Conservation (phyloP, 495 filamentous ascomycete species). For the Aspergillus affinis region DNA sequence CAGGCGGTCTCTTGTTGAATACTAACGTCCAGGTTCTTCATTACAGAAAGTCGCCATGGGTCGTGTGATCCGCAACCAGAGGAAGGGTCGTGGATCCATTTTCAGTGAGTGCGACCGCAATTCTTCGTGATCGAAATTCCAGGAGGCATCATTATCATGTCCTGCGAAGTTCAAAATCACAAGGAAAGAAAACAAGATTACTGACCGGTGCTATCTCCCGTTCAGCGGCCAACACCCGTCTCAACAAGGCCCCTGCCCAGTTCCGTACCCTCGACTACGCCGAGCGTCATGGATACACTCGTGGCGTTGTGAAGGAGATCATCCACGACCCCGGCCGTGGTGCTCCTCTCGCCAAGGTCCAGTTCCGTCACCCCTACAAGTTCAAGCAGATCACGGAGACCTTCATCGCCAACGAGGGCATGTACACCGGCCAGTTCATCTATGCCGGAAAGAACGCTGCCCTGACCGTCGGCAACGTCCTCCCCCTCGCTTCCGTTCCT, state of each 20-base stretch:
- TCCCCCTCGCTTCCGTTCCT: conserved; percentile 87
- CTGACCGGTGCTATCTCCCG: conserved; percentile 39
- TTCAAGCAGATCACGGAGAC: conserved; percentile 91
- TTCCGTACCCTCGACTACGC: conserved; percentile 94
- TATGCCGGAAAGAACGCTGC: conserved; percentile 98
- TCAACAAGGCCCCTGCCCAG: conserved; percentile 88
- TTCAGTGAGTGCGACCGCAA: conserved; percentile 73
- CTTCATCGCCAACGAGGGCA: conserved; percentile 99
- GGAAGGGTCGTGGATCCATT: conserved; percentile 97
- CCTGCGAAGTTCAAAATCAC: background rate
- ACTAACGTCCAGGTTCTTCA: conserved; percentile 39
- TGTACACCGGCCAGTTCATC: conserved; percentile 99
- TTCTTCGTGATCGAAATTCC: background rate
- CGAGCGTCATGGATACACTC: conserved; percentile 94
- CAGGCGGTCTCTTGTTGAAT: conserved; percentile 34
- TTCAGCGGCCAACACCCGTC: conserved; percentile 78
- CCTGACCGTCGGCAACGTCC: conserved; percentile 94
- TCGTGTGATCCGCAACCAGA: conserved; percentile 93
- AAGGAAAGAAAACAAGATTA: conserved; percentile 23
- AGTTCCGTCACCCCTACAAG: conserved; percentile 91
- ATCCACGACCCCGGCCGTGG: conserved; percentile 98
- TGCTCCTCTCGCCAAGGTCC: conserved; percentile 93
- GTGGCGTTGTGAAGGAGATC: conserved; percentile 97
- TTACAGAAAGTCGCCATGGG: conserved; percentile 60
- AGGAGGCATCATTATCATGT: background rate